phyloP scores from a whole-genome alignment of 441 rosid genomes.

The Euphorbia celastroides region DNA sequence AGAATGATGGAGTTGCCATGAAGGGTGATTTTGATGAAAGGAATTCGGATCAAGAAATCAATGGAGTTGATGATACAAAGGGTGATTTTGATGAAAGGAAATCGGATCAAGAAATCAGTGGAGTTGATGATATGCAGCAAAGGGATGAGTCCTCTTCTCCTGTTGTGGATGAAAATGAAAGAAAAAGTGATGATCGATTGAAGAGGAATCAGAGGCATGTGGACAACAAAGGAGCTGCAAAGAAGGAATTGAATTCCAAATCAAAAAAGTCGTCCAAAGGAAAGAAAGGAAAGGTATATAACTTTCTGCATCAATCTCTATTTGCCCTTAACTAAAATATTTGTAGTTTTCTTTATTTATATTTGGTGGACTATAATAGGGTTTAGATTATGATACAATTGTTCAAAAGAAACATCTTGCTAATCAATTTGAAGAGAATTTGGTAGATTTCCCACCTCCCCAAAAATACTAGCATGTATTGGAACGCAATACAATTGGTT shows the following conservation, averaged over 20 bases:
- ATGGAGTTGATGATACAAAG: constrained; percentile 21
- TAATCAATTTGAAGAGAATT: neutral
- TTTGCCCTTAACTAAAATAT: neutral
- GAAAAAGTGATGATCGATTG: constrained; percentile 17
- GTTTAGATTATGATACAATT: constrained; percentile 1
- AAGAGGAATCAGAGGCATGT: constrained; percentile 23
- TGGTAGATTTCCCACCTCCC: neutral
- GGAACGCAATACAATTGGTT: no score
- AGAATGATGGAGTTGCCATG: constrained; percentile 27
- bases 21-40: constrained; percentile 28
- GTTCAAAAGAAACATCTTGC: neutral
- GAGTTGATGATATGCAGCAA: constrained; percentile 22
- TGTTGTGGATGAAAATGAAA: constrained; percentile 19
- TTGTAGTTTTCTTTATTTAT: neutral
- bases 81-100: constrained; percentile 27
- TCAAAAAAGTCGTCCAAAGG: constrained; percentile 65
- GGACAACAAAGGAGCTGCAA: constrained; percentile 30
- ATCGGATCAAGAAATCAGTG: constrained; percentile 31
- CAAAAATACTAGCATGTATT: neutral
- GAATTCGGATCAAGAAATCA: constrained; percentile 31
- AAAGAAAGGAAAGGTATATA: constrained; percentile 66
- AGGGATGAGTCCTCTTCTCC: constrained; percentile 29
- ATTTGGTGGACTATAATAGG: neutral
- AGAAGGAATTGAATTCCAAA: constrained; percentile 39
- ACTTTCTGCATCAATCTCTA: neutral